phyloP scores from a whole-genome alignment of 2,329 filamentous ascomycete species.

The Nakataea oryzae region DNA sequence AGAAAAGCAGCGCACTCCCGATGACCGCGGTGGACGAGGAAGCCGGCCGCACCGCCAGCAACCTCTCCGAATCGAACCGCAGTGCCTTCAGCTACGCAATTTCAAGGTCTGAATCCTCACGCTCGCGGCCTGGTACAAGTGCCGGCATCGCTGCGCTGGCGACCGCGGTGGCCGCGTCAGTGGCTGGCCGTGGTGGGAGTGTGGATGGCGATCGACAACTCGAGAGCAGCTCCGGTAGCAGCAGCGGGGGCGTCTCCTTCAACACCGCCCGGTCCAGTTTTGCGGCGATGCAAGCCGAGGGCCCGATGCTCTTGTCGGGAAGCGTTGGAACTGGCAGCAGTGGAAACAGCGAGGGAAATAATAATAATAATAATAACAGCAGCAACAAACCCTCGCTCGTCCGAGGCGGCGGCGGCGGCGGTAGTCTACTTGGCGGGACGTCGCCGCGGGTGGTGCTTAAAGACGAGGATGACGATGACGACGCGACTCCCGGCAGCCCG shows the following conservation, averaged over 20 bases:
- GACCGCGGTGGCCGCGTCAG: conserved; percentile 16
- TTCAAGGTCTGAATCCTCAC: conserved; percentile 22
- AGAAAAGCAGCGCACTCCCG: neutral
- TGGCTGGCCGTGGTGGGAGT: conserved; percentile 14
- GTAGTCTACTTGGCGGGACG: conserved; percentile 1
- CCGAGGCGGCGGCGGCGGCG: neutral
- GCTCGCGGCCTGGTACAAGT: conserved; percentile 24
- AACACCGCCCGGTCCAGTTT: conserved; percentile 45
- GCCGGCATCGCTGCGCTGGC: conserved; percentile 17
- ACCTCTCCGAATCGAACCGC: conserved; percentile 36
- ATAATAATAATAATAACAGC: neutral
- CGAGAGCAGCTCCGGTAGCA: conserved; percentile 29
- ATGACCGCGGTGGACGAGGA: conserved; percentile 28
- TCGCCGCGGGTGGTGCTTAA: conserved; percentile 1
- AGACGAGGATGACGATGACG: conserved; percentile 4
- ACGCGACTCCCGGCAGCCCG: conserved; percentile 34
- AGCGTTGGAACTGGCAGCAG: conserved; percentile 3
- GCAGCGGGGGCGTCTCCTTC: conserved; percentile 28
- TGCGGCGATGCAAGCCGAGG: conserved; percentile 39
- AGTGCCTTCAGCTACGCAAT: conserved; percentile 29
- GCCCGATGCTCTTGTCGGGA: conserved; percentile 34
- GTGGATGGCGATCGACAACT: conserved; percentile 8
- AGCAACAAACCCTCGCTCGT: neutral
- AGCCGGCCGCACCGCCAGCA: conserved; percentile 39
- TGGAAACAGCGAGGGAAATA: conserved; percentile 3